phyloP scores from a whole-genome alignment of 352 stramenopile species.

The Phytopythium vexans region DNA sequence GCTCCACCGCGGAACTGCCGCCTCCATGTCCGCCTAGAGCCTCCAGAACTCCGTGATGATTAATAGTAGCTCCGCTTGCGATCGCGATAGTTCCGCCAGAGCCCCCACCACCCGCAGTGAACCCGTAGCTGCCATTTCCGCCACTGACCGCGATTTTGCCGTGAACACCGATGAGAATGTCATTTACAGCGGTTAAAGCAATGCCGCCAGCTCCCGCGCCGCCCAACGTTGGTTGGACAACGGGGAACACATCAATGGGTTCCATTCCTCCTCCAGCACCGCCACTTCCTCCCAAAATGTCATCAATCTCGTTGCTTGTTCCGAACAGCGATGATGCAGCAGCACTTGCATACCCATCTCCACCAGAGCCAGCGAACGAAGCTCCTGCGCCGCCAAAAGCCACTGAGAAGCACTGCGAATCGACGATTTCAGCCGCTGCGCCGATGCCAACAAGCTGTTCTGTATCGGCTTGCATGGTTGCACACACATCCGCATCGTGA shows the following conservation, averaged over 20 bases:
- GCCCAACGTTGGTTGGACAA: slow-evolving; percentile 72
- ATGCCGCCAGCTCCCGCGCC: slow-evolving; percentile 88
- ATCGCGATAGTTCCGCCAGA: slow-evolving; percentile 53
- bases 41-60: slow-evolving; percentile 73
- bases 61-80: slow-evolving; percentile 42
- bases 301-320: slow-evolving; percentile 42
- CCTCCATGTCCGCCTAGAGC: slow-evolving; percentile 83
- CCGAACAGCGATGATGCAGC: no score
- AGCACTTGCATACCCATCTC: background rate
- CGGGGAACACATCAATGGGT: slow-evolving; percentile 76
- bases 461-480: slow-evolving; percentile 40
- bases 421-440: slow-evolving; percentile 45
- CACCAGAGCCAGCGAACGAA: slow-evolving; percentile 57
- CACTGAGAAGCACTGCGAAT: slow-evolving; percentile 87
- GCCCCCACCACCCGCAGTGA: slow-evolving; percentile 56
- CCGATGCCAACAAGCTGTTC: slow-evolving; percentile 45
- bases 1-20: slow-evolving; percentile 14
- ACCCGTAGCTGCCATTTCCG: slow-evolving; percentile 39
- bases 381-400: slow-evolving; percentile 86
- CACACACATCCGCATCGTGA: slow-evolving; percentile 19
- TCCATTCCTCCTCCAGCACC: slow-evolving; percentile 81
- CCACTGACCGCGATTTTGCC: slow-evolving; percentile 79
- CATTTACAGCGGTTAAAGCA: slow-evolving; percentile 91
- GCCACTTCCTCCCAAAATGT: slow-evolving; percentile 88
- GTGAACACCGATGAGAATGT: slow-evolving; percentile 88